Evolutionary conservation across 83 land plant species (phyloP), one percentile per base, ranked within the genome.

Genomic region (Diphasiastrum complanatum): DNA sequence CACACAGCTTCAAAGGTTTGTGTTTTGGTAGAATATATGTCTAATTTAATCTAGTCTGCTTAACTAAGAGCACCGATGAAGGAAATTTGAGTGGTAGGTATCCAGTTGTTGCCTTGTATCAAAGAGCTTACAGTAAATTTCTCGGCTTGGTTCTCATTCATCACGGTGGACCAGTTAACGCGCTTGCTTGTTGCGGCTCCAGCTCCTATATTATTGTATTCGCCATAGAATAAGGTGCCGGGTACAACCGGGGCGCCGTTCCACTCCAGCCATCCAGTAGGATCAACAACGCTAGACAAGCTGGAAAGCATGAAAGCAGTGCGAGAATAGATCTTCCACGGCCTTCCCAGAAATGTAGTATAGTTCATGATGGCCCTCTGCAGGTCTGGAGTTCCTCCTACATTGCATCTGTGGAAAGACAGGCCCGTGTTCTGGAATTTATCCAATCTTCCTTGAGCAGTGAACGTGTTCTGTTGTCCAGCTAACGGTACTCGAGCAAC

Each of bases 251-350:
- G 52, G 1, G 41, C 34, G 0, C 60, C 48, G 4, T 35, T 61
- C 84, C 84, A 82, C 0, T 74, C 67, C 54, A 80, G 33, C 91
- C 91, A 86, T 0, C 91, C 91, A 1, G 52, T 23, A 4, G 88
- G 79, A 27, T 78, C 51, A 33, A 84, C 67, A 19, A 75, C 64
- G 53, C 63, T 64, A 36, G 46, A 35, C 10, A 85, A 70, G 5
- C 64, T 0, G 6, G 79, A 70, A 22, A 73, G 66, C 78, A 85
- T 65, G 33, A 75, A 5, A 27, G 81, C 76, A 6, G 79, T 73
- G 33, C 76, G 54, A 1, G 85, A 78, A 54, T 78, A 85, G 20
- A 61, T 49, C 78, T 79, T 79, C 95, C 95, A 87, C 0, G 95
- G 95, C 59, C 95, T 51, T 6, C 86, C 95, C 16, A 87, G 70